A percentile compares a stretch with the other conserved stretches of the same genome.
phyloP scores from a whole-genome alignment of 768 basidiomycete genomes.

The Tulasnella sp. region DNA sequence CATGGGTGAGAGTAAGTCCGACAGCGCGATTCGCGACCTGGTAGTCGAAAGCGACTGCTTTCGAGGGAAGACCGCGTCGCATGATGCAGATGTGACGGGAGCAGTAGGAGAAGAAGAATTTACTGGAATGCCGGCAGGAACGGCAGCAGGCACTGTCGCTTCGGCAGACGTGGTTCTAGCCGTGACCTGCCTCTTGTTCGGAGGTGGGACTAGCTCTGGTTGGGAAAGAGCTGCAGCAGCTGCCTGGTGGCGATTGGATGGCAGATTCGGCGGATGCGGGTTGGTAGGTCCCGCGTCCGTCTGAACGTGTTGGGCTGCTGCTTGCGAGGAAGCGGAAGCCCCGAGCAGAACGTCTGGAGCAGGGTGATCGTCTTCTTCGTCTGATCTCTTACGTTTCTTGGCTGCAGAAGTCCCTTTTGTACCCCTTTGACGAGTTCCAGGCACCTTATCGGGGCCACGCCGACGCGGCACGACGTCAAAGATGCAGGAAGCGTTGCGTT shows the following conservation, averaged over 20 bases:
- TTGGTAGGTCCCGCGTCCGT: not conserved
- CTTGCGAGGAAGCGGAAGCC: not conserved
- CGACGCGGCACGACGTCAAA: constrained; percentile 79
- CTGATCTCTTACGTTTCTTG: constrained; percentile 15
- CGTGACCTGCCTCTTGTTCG: not conserved
- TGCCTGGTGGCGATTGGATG: not conserved
- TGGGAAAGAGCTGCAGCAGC: not conserved
- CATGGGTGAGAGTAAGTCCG: not conserved
- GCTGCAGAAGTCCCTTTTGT: constrained; percentile 7
- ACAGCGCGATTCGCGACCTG: not conserved
- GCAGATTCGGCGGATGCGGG: not conserved
- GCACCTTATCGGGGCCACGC: constrained; percentile 80
- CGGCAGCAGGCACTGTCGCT: not conserved
- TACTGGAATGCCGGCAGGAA: not conserved
- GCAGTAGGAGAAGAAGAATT: not conserved
- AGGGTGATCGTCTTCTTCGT: not conserved
- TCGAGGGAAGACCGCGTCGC: not conserved
- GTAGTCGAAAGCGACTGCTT: not conserved
- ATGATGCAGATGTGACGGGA: not conserved
- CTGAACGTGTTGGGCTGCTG: not conserved
- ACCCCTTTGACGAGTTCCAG: constrained; percentile 68
- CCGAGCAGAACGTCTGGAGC: not conserved
- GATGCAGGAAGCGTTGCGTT: constrained; percentile 68
- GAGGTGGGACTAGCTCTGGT: not conserved
- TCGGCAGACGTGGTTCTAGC: not conserved